These are phyloP conservation scores for Pelargonium myrrhifolium DNA, from an alignment of 441 rosid genomes.

Conservation along the genomic window DNA sequence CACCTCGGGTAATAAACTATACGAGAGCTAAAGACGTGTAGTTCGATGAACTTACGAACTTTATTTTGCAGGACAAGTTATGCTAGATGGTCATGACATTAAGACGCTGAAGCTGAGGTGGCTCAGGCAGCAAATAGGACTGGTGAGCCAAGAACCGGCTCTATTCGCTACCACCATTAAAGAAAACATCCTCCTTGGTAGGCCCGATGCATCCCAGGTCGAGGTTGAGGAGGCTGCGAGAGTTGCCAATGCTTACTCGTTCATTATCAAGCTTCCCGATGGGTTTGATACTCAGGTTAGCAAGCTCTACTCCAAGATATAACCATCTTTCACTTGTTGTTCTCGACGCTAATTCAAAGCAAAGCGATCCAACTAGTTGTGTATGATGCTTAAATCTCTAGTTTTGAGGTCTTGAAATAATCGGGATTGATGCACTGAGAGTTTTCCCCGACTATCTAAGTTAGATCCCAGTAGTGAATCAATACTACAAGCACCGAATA, in stretches of 20 bases:
- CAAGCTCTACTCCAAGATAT: too few relatives aligned
- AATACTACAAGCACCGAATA: too few relatives aligned
- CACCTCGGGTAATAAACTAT: conserved; percentile 46
- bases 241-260: conserved; percentile 95
- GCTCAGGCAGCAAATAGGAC: conserved; percentile 96
- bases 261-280: conserved; percentile 84
- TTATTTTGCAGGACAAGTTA: conserved; percentile 60
- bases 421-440: too few relatives aligned
- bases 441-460: too few relatives aligned
- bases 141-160: conserved; percentile 98
- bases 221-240: conserved; percentile 97
- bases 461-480: too few relatives aligned
- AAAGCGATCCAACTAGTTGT: too few relatives aligned
- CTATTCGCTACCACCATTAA: conserved; percentile 88
- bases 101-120: conserved; percentile 73
- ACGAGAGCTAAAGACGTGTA: too few relatives aligned
- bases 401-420: too few relatives aligned
- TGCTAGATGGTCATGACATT: conserved; percentile 81
- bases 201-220: conserved; percentile 69
- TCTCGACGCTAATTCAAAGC: too few relatives aligned
- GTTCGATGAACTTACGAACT: too few relatives aligned
- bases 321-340: too few relatives aligned
- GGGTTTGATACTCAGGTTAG: conserved; percentile 92
- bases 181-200: conserved; percentile 86
- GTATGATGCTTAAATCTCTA: too few relatives aligned